Evolutionary conservation across 495 filamentous ascomycete species (phyloP).

Genomic region (Hyaloscypha hepaticicola): DNA sequence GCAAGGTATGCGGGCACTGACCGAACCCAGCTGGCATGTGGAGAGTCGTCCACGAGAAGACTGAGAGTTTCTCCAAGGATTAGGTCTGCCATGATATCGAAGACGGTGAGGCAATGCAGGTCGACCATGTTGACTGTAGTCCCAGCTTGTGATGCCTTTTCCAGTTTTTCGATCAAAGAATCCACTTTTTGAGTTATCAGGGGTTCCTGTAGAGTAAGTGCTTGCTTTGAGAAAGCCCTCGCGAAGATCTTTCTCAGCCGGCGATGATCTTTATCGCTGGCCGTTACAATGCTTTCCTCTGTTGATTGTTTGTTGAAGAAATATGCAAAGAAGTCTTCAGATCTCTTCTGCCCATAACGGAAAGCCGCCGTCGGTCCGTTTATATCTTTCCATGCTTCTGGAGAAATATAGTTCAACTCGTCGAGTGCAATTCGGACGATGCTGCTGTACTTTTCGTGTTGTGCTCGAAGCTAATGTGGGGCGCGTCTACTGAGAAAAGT

Average conservation of each 20-base stretch:
- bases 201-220: constrained; percentile 1
- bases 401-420: constrained; percentile 47
- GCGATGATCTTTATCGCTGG: constrained; percentile 4
- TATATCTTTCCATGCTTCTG: constrained; percentile 56
- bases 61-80: neutral
- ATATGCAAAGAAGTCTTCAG: constrained; percentile 11
- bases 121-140: neutral
- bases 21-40: neutral
- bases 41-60: neutral
- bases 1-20: constrained; percentile 6
- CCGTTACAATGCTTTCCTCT: constrained; percentile 5
- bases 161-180: neutral
- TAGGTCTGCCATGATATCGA: neutral
- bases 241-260: constrained; percentile 1
- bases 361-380: constrained; percentile 34
- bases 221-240: constrained; percentile 5
- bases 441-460: constrained; percentile 51
- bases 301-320: constrained; percentile 11
- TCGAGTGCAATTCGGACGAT: constrained; percentile 53
- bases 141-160: neutral
- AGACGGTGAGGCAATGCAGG: neutral
- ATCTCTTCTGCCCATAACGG: constrained; percentile 11
- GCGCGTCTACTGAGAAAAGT: constrained; percentile 36
- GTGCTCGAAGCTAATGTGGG: constrained; percentile 40
- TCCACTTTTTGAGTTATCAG: neutral